Conservation (phyloP, 1,284 basidiomycete species). For the Irpex sp. region DNA sequence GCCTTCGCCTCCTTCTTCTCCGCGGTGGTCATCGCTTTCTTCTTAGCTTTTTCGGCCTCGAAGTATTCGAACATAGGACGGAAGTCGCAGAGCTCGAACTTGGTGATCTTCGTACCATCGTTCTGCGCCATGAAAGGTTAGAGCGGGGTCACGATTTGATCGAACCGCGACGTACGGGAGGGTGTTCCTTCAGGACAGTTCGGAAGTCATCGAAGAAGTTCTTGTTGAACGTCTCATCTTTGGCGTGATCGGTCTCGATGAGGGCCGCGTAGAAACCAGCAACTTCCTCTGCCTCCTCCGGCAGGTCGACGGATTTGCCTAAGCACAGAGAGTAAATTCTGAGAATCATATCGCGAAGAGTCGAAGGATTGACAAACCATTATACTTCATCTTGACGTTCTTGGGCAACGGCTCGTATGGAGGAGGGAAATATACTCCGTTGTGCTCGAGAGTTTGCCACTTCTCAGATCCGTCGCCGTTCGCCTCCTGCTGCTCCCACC, state of each 20-base stretch:
- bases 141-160: background rate
- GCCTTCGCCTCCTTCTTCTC: conserved; percentile 92
- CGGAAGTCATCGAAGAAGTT: conserved; percentile 97
- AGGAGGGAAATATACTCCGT: conserved; percentile 94
- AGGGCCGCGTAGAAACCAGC: conserved; percentile 96
- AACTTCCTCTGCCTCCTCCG: conserved; percentile 91
- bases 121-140: conserved; percentile 34
- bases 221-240: conserved; percentile 86
- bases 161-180: conserved; percentile 65
- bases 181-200: conserved; percentile 73
- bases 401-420: conserved; percentile 87
- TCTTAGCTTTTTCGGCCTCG: conserved; percentile 89
- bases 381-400: conserved; percentile 93
- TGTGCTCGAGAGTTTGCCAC: conserved; percentile 93
- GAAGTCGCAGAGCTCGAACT: conserved; percentile 89
- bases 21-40: conserved; percentile 81
- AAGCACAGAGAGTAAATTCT: conserved; percentile 11
- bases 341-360: conserved; percentile 12
- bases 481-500: conserved; percentile 76
- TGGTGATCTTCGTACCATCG: conserved; percentile 74
- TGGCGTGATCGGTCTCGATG: conserved; percentile 90
- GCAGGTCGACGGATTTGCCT: conserved; percentile 81
- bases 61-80: conserved; percentile 93
- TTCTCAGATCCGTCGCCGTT: conserved; percentile 78
- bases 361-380: conserved; percentile 54